phyloP scores from a whole-genome alignment of 2,329 filamentous ascomycete genomes.

The Macrophomina tecta region DNA sequence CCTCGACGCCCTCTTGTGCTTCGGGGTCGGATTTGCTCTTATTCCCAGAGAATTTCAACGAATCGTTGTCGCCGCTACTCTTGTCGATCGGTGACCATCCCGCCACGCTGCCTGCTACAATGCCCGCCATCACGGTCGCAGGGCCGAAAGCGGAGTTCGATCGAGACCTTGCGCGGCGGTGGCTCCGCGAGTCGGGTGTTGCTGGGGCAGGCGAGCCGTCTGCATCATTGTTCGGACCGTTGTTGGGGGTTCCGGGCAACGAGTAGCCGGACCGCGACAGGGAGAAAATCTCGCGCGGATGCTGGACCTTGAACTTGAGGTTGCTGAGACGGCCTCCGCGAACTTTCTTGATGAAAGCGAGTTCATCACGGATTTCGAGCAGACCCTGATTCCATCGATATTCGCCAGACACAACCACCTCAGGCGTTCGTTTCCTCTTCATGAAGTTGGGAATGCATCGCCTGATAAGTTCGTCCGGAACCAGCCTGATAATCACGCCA shows the following conservation, averaged over 20 bases:
- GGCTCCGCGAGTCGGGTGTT: constrained; percentile 54
- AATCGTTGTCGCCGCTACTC: constrained; percentile 39
- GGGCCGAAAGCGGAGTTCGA: constrained; percentile 77
- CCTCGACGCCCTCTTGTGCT: no score
- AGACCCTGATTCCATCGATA: constrained; percentile 72
- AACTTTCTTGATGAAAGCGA: constrained; percentile 78
- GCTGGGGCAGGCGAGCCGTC: constrained; percentile 53
- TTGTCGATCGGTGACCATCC: constrained; percentile 76
- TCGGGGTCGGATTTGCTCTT: no score
- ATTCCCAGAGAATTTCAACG: no score
- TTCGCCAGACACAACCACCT: constrained; percentile 51
- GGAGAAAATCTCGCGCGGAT: constrained; percentile 65
- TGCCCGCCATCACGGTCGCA: constrained; percentile 81
- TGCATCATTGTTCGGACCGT: constrained; percentile 46
- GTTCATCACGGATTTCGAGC: constrained; percentile 77
- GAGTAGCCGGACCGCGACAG: constrained; percentile 63
- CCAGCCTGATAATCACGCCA: constrained; percentile 77
- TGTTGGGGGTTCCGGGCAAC: constrained; percentile 68
- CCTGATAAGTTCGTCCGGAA: constrained; percentile 75
- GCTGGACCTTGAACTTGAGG: constrained; percentile 77
- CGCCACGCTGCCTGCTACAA: constrained; percentile 76
- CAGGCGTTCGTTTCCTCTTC: constrained; percentile 50
- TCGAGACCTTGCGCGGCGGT: constrained; percentile 70
- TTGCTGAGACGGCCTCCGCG: constrained; percentile 84
- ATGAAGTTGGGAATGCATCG: constrained; percentile 50